A percentile compares a stretch with the other conserved stretches of the same genome.
phyloP scores from a whole-genome alignment of 2,329 filamentous ascomycete genomes.

The Fusarium aywerte region DNA sequence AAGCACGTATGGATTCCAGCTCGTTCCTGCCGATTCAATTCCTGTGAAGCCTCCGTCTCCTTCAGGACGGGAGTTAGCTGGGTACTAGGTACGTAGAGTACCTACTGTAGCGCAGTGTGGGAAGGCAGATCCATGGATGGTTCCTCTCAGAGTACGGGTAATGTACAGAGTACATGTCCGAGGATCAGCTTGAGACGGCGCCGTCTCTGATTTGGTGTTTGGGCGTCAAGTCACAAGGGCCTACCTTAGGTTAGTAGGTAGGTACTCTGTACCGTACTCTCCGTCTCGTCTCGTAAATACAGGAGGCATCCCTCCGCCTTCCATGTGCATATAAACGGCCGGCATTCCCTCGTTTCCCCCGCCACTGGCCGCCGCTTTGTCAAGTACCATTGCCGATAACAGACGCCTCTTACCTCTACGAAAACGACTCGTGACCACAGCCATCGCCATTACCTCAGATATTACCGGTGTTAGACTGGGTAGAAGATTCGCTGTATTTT shows the following conservation, averaged over 20 bases:
- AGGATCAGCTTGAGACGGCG: slow-evolving; percentile 33
- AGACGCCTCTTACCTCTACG: slow-evolving; percentile 20
- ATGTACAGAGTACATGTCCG: neutral
- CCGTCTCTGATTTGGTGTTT: slow-evolving; percentile 36
- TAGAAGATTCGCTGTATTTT: neutral
- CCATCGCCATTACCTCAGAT: slow-evolving; percentile 3
- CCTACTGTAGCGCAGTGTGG: neutral
- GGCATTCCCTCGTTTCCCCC: slow-evolving; percentile 53
- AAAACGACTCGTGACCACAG: slow-evolving; percentile 16
- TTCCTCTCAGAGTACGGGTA: slow-evolving; percentile 11
- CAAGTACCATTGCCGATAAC: slow-evolving; percentile 41
- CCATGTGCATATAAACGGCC: slow-evolving; percentile 61
- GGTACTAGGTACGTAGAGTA: neutral
- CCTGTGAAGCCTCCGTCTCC: neutral
- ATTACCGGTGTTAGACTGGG: neutral
- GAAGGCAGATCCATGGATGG: slow-evolving; percentile 15
- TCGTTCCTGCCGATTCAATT: slow-evolving; percentile 22
- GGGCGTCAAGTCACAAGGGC: slow-evolving; percentile 21
- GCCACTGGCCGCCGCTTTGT: slow-evolving; percentile 40
- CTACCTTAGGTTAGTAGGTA: too few relatives aligned
- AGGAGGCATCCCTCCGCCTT: slow-evolving; percentile 36
- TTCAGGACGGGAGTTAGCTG: too few relatives aligned
- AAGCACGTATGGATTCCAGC: slow-evolving; percentile 18
- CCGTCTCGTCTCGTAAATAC: neutral
- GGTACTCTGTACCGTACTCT: neutral